Conservation (phyloP, 306 rosid genomes). For the Cucumis cinereus region DNA sequence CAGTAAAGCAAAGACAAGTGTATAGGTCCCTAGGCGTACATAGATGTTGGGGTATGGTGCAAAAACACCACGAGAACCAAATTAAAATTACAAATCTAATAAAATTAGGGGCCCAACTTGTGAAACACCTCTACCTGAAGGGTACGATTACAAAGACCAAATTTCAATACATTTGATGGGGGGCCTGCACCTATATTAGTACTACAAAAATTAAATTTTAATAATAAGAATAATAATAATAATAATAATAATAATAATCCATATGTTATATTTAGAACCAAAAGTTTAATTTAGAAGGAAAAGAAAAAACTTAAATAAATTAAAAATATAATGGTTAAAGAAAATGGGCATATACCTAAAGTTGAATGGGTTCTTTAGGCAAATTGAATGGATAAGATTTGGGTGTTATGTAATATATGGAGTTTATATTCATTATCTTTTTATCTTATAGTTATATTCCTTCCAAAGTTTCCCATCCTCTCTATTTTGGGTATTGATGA, state of each 20-base stretch:
- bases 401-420: background rate
- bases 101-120: background rate
- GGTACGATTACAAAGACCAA: background rate
- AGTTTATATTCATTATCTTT: background rate
- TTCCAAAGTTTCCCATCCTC: no score
- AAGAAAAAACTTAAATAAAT: no score
- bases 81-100: background rate
- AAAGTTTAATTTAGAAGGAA: no score
- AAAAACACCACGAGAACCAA: background rate
- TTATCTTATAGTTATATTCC: background rate
- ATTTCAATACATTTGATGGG: background rate
- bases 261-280: no score
- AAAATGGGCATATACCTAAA: no score
- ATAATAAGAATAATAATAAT: no score
- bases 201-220: background rate
- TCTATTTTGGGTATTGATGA: background rate
- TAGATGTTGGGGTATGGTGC: background rate
- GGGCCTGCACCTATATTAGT: background rate
- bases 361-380: background rate
- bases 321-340: no score
- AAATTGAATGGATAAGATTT: background rate
- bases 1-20: slow-evolving; percentile 1
- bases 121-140: slow-evolving; percentile 14
- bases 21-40: background rate
- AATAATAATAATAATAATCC: no score